phyloP scores from a whole-genome alignment of 139 green algal genomes.

The Chloropicon primus region DNA sequence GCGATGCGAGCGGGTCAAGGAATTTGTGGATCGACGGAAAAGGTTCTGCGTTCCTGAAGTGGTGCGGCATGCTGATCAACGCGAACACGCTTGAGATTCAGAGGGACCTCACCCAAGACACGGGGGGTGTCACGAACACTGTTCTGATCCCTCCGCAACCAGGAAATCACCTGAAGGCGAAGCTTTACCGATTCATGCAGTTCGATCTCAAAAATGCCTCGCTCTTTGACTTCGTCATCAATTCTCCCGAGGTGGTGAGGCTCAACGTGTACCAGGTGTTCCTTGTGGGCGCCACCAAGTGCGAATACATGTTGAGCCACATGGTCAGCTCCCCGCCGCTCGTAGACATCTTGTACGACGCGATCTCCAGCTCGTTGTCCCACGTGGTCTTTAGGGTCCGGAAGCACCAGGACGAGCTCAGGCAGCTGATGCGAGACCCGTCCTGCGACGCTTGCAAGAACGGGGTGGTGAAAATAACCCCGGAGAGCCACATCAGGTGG shows the following conservation, averaged over 20 bases:
- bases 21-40: no score
- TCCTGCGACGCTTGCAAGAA: no score
- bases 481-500: no score
- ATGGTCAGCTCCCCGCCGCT: not conserved
- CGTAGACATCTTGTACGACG: not conserved
- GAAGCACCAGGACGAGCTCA: not conserved
- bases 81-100: constrained; percentile 50
- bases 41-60: no score
- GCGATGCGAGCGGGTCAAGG: no score
- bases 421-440: no score
- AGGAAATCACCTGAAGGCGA: constrained; percentile 29
- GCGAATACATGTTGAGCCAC: not conserved
- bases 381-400: not conserved
- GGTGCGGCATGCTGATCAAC: constrained; percentile 81
- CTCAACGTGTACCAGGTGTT: constrained; percentile 75
- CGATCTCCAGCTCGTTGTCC: not conserved
- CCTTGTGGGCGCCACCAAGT: not conserved
- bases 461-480: no score
- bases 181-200: constrained; percentile 60
- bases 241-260: constrained; percentile 41
- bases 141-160: not conserved
- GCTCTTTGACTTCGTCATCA: constrained; percentile 70
- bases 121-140: not conserved
- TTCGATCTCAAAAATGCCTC: constrained; percentile 56
- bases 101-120: constrained; percentile 77